Evolutionary conservation across 2,329 filamentous ascomycete species (phyloP).

Genomic region (Trichoderma sp.): DNA sequence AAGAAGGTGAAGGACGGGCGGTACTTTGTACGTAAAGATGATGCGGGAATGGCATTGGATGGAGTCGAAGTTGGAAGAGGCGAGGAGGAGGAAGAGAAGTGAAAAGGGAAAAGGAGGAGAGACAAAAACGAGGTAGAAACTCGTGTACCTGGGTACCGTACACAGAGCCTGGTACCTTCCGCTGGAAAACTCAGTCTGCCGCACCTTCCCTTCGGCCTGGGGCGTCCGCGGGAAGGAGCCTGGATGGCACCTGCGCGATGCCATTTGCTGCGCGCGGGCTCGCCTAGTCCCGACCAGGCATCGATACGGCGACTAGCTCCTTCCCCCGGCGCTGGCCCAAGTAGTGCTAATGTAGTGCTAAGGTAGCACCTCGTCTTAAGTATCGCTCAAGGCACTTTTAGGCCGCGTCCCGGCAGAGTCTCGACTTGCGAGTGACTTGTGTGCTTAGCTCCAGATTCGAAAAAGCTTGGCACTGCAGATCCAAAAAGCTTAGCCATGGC

Average conservation of each 20-base stretch:
- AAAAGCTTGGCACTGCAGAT: conserved; percentile 19
- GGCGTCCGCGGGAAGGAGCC: background rate
- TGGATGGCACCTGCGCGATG: background rate
- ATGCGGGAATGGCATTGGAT: background rate
- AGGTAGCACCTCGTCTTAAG: background rate
- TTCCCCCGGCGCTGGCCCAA: background rate
- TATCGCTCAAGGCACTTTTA: background rate
- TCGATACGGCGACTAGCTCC: background rate
- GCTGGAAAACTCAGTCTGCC: background rate
- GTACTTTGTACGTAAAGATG: background rate
- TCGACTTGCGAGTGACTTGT: conserved; percentile 1
- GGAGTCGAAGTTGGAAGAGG: background rate
- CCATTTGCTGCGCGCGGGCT: background rate
- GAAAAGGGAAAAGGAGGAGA: background rate
- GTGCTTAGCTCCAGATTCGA: conserved; percentile 16
- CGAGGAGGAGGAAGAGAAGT: background rate
- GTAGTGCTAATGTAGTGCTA: background rate
- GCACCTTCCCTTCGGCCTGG: background rate
- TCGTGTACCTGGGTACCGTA: background rate
- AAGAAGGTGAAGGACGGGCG: background rate
- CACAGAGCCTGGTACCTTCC: background rate
- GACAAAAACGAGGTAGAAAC: background rate
- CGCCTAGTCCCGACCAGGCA: conserved; percentile 1
- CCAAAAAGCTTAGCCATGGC: conserved; percentile 10
- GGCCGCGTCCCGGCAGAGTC: background rate